Conservation (phyloP, 306 rosid species). For the Echinosophora koreensis region DNA sequence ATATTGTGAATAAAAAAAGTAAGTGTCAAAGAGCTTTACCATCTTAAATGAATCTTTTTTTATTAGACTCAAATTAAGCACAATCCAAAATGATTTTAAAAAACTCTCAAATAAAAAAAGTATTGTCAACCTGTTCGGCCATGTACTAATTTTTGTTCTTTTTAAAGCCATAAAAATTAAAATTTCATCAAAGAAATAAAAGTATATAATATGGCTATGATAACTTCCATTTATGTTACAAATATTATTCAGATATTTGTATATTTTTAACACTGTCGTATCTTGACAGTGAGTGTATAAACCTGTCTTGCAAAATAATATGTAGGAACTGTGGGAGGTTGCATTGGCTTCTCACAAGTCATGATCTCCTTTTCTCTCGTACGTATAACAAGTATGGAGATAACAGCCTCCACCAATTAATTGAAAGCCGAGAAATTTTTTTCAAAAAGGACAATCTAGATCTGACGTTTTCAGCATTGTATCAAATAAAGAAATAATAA, state of each 20-base stretch:
- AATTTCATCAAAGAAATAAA: no score
- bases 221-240: no score
- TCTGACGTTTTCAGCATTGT: slow-evolving; percentile 8
- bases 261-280: neutral
- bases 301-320: neutral
- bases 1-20: no score
- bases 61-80: no score
- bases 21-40: no score
- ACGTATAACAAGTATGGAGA: slow-evolving; percentile 16
- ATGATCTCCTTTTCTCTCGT: neutral
- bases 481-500: slow-evolving; percentile 33
- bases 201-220: no score
- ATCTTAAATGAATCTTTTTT: no score
- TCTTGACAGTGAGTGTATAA: neutral
- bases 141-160: neutral
- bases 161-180: neutral
- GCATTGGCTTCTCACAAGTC: neutral
- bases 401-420: slow-evolving; percentile 39
- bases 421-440: neutral
- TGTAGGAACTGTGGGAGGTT: neutral
- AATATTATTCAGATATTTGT: neutral
- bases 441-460: slow-evolving; percentile 12
- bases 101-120: no score
- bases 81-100: no score
- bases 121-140: no score